Evolutionary conservation across 805 yeast species (phyloP).

Genomic region (Myxozyma vanderwaltii): DNA sequence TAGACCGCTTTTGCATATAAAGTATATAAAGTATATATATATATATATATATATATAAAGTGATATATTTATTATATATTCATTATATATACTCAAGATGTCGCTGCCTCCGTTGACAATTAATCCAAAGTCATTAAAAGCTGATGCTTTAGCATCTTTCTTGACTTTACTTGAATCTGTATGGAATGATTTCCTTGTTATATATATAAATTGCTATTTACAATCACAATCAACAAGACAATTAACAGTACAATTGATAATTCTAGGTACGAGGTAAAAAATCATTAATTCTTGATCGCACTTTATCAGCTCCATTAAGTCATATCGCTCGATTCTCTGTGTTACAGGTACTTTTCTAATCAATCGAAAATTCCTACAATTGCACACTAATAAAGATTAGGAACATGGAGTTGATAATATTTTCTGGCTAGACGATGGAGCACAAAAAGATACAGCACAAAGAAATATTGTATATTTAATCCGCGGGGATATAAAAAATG

Average conservation of each 20-base stretch:
- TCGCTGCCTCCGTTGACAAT: conserved; percentile 15
- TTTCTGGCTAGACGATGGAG: conserved; percentile 48
- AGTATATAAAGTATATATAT: no score
- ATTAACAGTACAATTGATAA: no score
- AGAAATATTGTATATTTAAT: conserved; percentile 38
- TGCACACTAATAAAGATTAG: neutral
- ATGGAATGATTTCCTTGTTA: neutral
- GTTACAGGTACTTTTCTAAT: conserved; percentile 47
- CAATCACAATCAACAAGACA: no score
- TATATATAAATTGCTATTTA: neutral
- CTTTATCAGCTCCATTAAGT: conserved; percentile 54
- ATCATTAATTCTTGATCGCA: conserved; percentile 49
- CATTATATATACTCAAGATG: conserved; percentile 1
- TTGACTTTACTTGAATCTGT: conserved; percentile 39
- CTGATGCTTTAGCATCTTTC: conserved; percentile 32
- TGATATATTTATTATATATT: no score
- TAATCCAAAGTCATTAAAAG: conserved; percentile 25
- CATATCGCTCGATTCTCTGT: conserved; percentile 57
- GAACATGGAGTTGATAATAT: conserved; percentile 53
- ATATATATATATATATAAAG: no score
- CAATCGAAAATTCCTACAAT: neutral
- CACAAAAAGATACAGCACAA: conserved; percentile 28
- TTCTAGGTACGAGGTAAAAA: conserved; percentile 38
- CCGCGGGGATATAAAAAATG: conserved; percentile 34
- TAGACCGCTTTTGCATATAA: neutral